These are phyloP conservation scores for Oryza longistaminata DNA, from an alignment of 176 grass and related monocot genomes.

Conservation along the genomic window DNA sequence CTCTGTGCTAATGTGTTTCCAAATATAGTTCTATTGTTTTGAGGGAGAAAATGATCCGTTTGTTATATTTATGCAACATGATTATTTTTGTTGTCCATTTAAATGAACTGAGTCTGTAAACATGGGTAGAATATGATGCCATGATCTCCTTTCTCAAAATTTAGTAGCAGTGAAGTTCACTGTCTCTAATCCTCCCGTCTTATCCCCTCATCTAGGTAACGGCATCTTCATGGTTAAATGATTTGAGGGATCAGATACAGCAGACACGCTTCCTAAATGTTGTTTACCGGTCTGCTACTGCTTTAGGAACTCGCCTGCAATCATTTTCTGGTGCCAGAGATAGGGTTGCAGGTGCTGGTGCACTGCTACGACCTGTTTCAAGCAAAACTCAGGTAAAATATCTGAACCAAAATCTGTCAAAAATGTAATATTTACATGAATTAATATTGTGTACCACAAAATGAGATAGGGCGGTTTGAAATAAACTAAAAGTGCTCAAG, in stretches of 20 bases:
- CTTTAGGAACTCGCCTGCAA: conserved; percentile 75
- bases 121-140: conserved; percentile 2
- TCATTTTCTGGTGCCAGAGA: conserved; percentile 89
- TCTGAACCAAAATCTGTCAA: conserved; percentile 27
- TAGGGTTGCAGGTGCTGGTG: conserved; percentile 82
- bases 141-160: neutral
- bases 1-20: neutral
- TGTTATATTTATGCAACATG: neutral
- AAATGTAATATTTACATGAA: conserved; percentile 31
- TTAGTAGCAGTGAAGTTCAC: conserved; percentile 19
- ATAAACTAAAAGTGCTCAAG: conserved; percentile 25
- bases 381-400: conserved; percentile 87
- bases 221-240: conserved; percentile 99
- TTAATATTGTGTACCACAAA: neutral
- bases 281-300: conserved; percentile 95
- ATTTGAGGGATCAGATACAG: conserved; percentile 95
- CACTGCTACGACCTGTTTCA: conserved; percentile 81
- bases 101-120: neutral
- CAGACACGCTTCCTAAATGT: conserved; percentile 91
- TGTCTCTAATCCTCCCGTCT: conserved; percentile 21
- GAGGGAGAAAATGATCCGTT: neutral
- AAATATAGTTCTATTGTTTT: neutral
- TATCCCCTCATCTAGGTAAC: conserved; percentile 68
- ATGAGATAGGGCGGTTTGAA: conserved; percentile 24
- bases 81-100: conserved; percentile 16